A percentile compares a stretch with the other conserved stretches of the same genome.
These are phyloP conservation scores for Umbelopsis sp. DNA, from an alignment of 371 early-diverging fungal genomes.

Conservation along the genomic window DNA sequence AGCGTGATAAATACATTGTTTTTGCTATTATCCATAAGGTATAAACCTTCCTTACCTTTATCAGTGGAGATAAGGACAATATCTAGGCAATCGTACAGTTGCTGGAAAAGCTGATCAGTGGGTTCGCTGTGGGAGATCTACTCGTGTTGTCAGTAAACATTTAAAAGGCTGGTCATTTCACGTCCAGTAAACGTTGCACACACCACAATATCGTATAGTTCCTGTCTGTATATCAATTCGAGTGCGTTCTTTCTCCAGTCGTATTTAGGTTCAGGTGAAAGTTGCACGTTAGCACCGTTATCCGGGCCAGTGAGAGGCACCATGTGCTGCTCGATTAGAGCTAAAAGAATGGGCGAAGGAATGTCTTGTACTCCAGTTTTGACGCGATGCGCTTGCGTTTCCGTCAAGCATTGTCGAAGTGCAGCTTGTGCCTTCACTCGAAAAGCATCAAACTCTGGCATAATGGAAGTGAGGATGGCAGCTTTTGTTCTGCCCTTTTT, in stretches of 20 bases:
- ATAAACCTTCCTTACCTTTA: slow-evolving; percentile 26
- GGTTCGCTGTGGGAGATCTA: slow-evolving; percentile 23
- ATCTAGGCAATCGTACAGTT: slow-evolving; percentile 41
- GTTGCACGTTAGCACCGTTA: slow-evolving; percentile 13
- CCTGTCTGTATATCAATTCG: slow-evolving; percentile 40
- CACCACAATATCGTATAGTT: slow-evolving; percentile 36
- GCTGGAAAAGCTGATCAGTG: slow-evolving; percentile 26
- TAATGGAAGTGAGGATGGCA: not conserved
- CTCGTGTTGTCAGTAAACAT: not conserved
- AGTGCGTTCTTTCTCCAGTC: slow-evolving; percentile 51
- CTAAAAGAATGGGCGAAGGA: not conserved
- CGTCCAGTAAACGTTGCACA: not conserved
- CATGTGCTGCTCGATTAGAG: slow-evolving; percentile 11
- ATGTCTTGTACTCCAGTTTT: slow-evolving; percentile 4
- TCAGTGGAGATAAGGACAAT: slow-evolving; percentile 40
- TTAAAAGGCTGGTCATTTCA: not conserved
- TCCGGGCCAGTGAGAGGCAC: slow-evolving; percentile 4
- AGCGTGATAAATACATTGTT: not conserved
- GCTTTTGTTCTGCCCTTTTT: not conserved
- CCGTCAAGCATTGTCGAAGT: slow-evolving; percentile 4
- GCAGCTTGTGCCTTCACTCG: slow-evolving; percentile 11
- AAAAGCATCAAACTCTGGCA: slow-evolving; percentile 16
- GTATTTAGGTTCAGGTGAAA: slow-evolving; percentile 17
- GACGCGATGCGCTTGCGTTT: slow-evolving; percentile 1
- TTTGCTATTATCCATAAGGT: not conserved